phyloP scores from a whole-genome alignment of 495 filamentous ascomycete genomes.

The Penicillium tannophilum region DNA sequence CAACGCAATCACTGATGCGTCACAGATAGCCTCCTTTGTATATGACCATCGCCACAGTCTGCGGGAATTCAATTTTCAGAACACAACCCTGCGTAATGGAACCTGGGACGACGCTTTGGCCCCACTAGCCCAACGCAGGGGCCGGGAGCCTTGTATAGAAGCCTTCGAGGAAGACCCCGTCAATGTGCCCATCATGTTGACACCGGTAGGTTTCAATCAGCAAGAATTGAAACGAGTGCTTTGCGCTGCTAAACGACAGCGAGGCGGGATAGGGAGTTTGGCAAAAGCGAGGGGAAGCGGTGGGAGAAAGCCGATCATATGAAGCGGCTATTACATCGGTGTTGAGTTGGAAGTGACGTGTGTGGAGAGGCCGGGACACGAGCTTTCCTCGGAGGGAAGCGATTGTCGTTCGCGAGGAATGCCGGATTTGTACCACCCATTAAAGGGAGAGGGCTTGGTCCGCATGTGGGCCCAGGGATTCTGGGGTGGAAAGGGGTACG shows the following conservation, averaged over 20 bases:
- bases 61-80: conserved; percentile 71
- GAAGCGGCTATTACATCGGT: conserved; percentile 40
- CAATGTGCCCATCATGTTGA: conserved; percentile 33
- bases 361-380: neutral
- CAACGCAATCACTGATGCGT: conserved; percentile 67
- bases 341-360: conserved; percentile 41
- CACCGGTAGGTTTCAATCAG: conserved; percentile 17
- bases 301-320: conserved; percentile 44
- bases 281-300: conserved; percentile 33
- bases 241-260: conserved; percentile 16
- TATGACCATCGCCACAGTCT: conserved; percentile 61
- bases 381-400: conserved; percentile 13
- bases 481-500: conserved; percentile 8
- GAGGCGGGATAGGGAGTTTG: conserved; percentile 24
- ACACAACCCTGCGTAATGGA: conserved; percentile 62
- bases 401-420: conserved; percentile 21
- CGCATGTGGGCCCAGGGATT: conserved; percentile 20
- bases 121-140: conserved; percentile 60
- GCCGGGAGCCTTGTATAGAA: conserved; percentile 53
- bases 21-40: conserved; percentile 65
- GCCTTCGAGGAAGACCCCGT: conserved; percentile 39
- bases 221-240: conserved; percentile 25
- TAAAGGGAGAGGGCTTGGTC: neutral
- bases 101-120: conserved; percentile 76
- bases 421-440: conserved; percentile 26